phyloP scores from a whole-genome alignment of 345 rosid genomes.

The Aethionema arabicum region DNA sequence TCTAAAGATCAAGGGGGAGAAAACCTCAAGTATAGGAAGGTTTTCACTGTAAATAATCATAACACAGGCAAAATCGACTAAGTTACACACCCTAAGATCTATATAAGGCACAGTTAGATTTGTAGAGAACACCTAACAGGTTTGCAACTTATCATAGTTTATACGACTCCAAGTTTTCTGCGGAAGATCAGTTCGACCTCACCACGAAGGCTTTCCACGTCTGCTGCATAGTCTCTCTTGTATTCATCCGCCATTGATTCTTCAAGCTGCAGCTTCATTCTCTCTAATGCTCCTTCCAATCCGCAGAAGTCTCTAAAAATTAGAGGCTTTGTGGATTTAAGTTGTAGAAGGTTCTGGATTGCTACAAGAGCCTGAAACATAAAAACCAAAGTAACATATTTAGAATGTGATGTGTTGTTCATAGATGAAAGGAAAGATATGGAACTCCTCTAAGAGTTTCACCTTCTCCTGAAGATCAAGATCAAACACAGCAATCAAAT shows the following conservation, averaged over 20 bases:
- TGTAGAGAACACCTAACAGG: not conserved
- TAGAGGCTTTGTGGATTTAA: conserved; percentile 52
- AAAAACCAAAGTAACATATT: conserved; percentile 9
- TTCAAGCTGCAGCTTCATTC: conserved; percentile 62
- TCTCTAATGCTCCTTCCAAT: conserved; percentile 60
- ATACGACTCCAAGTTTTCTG: conserved; percentile 54
- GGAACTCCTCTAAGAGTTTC: not conserved
- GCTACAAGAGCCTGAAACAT: conserved; percentile 70
- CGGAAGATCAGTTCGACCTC: conserved; percentile 69
- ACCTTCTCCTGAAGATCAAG: conserved; percentile 97
- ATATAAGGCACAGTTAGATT: conserved; percentile 27
- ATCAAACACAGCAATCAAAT: conserved; percentile 56
- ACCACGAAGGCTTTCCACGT: conserved; percentile 61
- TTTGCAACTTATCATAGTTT: conserved; percentile 29
- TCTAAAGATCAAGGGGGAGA: too few species aligned
- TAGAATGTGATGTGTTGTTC: not conserved
- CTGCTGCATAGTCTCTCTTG: conserved; percentile 62
- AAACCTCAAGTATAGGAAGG: too few species aligned
- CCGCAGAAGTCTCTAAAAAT: conserved; percentile 70
- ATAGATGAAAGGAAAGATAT: not conserved
- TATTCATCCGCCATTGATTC: conserved; percentile 59
- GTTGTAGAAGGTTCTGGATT: conserved; percentile 71
- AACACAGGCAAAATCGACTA: not conserved
- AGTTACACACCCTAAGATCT: conserved; percentile 25
- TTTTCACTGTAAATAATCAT: too few species aligned